Evolutionary conservation across 2,329 filamentous ascomycete genomes (phyloP), one percentile per base, ranked within the genome.

Genomic region (Hymenoscyphus scutula): DNA sequence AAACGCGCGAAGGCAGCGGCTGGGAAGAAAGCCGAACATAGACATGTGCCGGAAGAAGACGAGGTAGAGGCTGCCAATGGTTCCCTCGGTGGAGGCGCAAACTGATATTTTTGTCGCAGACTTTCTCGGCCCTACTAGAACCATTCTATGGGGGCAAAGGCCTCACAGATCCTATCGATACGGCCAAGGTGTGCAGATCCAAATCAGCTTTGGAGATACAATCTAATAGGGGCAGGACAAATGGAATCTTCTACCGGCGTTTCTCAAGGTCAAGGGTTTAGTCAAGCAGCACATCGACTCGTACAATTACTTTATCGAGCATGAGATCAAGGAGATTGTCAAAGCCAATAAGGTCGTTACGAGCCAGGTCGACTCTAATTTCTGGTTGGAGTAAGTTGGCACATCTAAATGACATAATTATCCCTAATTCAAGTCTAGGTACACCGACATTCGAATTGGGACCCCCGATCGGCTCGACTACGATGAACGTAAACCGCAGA

Each of bases 221-320:
- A 51, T 66, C 64, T 71, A 58, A 69, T 38, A 86, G 82, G 60
- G 83, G 69, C 83, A 90, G 72, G 95, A 99, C 80, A 99, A 99
- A 82, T 97, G 94, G 86, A 97, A 98, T 75, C 82, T 99, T 51
- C 79, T 99, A 30, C 96, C 95, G 0, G 95, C 95, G n/a, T 99
- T 99, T 76, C 80, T 99, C 63, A 97, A 97, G 77, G 93, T 97
- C 72, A 99, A 99, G 78, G 85, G 93, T 62, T 81, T 97, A 62
- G 93, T 97, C 59, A 97, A 97, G 77, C 94, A 98, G 81, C 84
- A 81, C 68, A 83, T 72, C 54, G 96, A 99, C 79, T 98, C 95
- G 27, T 99, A 96, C 82, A 97, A 99, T 78, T 97, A 95, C 78
- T 98, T 99, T 71, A 90, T 97, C 69, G 92, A 99, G 70, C 90